Base-by-base conservation (phyloP, 495 filamentous ascomycete genomes). In the Chlorociboria aeruginascens region DNA sequence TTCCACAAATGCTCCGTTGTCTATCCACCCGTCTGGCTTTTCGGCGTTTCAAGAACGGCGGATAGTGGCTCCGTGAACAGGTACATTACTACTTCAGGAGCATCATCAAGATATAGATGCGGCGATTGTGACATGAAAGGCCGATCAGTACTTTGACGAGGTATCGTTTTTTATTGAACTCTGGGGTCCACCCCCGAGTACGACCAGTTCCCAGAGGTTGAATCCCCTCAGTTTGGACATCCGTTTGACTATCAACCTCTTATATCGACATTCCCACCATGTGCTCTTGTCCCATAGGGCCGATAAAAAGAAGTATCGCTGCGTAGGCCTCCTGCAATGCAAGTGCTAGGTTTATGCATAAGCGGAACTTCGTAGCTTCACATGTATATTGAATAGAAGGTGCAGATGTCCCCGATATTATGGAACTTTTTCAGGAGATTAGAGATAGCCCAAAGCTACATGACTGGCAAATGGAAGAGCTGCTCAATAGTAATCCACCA, bases 401-500 rank as follows among this genome's bases (percentile, higher is more conserved):
- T 25, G 20, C 20, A 25, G 20, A 25, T 25, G 4, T 13, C 37
- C 35, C 50, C 50, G 44, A 46, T 33, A 45, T 53, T 54, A 47
- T 43, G 14, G 46, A 37, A 9, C 36, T 28, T 32, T 45, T 14
- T 12, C 12, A 32, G 45, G 46, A 46, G 41, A 49, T 49, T 49
- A 46, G 46, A 49, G 44, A 46, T 50, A 50, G 40, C 48, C 32
- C 8, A n/a, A 31, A 41, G 42, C 40, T 32, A 20, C 28, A 8
- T 49, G 32, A 51, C 30, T 49, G 37, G 46, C 36, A 40, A 49
- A 14, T 32, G 32, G 1, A 11, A 8, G 16, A 30, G 42, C 30
- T 33, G 40, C 28, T 45, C 29, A 43, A 46, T 46, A 30, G 30
- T 31, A 34, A 16, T 25, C 8, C 32, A n/a, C 1, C 32, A 36